These are phyloP conservation scores for Chlorella sorokiniana DNA, from an alignment of 139 green algal genomes.

Conservation along the genomic window DNA sequence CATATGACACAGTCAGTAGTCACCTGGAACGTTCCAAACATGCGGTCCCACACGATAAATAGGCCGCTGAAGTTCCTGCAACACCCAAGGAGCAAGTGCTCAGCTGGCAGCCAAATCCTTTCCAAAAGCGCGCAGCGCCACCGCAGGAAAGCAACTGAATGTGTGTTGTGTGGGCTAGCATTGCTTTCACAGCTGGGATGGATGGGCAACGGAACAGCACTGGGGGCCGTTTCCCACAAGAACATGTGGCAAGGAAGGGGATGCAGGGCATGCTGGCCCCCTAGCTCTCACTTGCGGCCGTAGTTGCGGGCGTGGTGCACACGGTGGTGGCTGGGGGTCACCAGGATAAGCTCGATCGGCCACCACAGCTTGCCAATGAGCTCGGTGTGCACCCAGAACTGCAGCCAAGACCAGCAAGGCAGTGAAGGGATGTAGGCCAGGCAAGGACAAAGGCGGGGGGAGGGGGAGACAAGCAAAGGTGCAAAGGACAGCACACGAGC, in stretches of 20 bases:
- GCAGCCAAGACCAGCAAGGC: background rate
- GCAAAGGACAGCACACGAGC: too few relatives aligned
- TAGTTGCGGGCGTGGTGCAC: conserved; percentile 50
- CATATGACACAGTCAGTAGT: too few relatives aligned
- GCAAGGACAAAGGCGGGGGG: too few relatives aligned
- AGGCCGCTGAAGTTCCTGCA: conserved; percentile 34
- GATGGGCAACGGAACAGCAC: too few relatives aligned
- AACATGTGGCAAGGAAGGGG: too few relatives aligned
- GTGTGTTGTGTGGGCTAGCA: too few relatives aligned
- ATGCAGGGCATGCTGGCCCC: background rate
- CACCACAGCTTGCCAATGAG: conserved; percentile 28
- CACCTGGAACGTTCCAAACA: conserved; percentile 48
- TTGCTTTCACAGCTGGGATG: too few relatives aligned
- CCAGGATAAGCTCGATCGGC: conserved; percentile 29
- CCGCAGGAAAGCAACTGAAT: background rate
- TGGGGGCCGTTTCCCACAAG: too few relatives aligned
- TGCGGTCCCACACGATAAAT: conserved; percentile 47
- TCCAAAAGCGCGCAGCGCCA: background rate
- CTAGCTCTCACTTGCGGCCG: conserved; percentile 13
- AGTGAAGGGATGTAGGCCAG: background rate
- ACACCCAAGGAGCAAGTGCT: background rate
- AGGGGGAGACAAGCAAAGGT: too few relatives aligned
- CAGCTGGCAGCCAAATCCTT: background rate
- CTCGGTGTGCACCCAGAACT: conserved; percentile 44
- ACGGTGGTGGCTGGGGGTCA: conserved; percentile 43